Base-by-base conservation (phyloP, 2,329 filamentous ascomycete genomes). In the Ophiostoma angusticollis region DNA sequence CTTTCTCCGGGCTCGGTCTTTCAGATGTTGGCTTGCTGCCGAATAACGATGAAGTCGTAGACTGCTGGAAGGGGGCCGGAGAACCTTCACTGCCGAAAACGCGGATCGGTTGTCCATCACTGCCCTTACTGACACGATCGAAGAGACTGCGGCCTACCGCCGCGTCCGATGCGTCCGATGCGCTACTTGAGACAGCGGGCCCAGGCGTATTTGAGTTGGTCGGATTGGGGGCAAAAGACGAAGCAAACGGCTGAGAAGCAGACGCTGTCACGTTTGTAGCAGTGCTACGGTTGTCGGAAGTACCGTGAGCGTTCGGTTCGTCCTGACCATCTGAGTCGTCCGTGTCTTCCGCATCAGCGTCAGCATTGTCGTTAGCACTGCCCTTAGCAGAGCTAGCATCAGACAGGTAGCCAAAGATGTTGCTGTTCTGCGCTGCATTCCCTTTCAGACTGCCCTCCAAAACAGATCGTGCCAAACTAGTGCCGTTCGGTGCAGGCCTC, bases 341-440 rank as follows among this genome's bases (percentile, higher is more conserved):
- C 4, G 48, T 48, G 25, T 50, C 51, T 30, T 53, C 54, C 7
- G 44, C 48, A 11, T 61, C 63, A 14, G 55, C 60, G 43, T 64
- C 58, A 4, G 53, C 62, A 29, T 63, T 58, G 42, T 63, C 63
- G 25, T 63, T 60, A 1, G 65, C 66, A 45, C 71, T 74, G 36
- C 65, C 71, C 53, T 70, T 70, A 29, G 64, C 59, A 12, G 68
- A 70, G 47, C 69, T 72, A 23, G 59, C 61, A 49, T 73, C 70
- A 1, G 72, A 76, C 7, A 78, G 61, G 47, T 77, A 70, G 18
- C 65, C 67, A 50, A 79, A 79, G 35, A 76, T 74, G 50, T 78
- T 74, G 50, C 75, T 76, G 32, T 22, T 37, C 19, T 25, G 48
- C n/a, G 27, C 38, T 1, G 47, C 11, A 13, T 34, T 43, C 8